Base-by-base conservation (phyloP, 768 basidiomycete genomes). In the Pisolithus albus region DNA sequence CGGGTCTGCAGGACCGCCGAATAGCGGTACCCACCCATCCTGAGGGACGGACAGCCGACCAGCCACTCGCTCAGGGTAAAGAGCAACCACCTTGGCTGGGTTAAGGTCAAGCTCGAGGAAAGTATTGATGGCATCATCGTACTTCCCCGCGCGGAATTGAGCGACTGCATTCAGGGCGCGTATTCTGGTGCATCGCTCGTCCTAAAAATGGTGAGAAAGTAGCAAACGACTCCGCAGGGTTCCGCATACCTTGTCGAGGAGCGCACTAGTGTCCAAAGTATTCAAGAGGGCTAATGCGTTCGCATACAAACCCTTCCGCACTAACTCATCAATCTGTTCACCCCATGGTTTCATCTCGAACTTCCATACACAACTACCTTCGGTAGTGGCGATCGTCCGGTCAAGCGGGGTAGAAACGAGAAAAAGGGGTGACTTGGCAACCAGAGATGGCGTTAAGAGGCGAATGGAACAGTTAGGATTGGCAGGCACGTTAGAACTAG, bases 31-130 rank as follows among this genome's bases (percentile, higher is more conserved):
- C 88, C 92, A 93, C 7, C 74, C 70, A 1, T 84, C 83, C 41
- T 70, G 77, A 10, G 83, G 79, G 0, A 86, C 79, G 5, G 83
- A 74, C 7, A 97, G 68, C 30, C 88, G 76, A 6, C 95, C 95
- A 1, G 92, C 79, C 3, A 98, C 79, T 11, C 75, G 74, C 34
- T 87, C 82, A 0, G 91, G 88, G 66, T 91, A 99, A 6, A 98
- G 71, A 1, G 93, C 86, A 19, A 98, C 77, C 3, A 99, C 90
- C 61, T 93, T 92, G 0, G 94, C 91, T 0, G 96, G 96, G 61
- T 94, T 94, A 58, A 93, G 74, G 57, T 97, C 86, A 39, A 95
- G 82, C 39, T 86, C 81, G 45, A 93, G 78, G 65, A 98, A 93
- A 0, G 83, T 80, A 62, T 96, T 84, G 51, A 97, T 86, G 1